Base-by-base conservation (phyloP, 2,329 filamentous ascomycete genomes). In the Aspergillus quadricinctus region DNA sequence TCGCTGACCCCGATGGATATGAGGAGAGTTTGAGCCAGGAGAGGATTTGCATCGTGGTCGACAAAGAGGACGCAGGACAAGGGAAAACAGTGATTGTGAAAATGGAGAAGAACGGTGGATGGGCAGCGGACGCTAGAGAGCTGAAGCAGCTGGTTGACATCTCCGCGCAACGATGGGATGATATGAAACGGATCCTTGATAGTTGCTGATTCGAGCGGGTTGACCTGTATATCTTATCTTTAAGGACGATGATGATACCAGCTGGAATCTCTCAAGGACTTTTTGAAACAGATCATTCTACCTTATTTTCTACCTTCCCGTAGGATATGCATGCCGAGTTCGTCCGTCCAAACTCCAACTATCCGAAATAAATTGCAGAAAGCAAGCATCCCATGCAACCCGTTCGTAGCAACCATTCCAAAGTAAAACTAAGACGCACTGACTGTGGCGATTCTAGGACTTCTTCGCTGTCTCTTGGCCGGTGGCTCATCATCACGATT, bases 21-120 rank as follows among this genome's bases (percentile, higher is more conserved):
- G 94, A 99, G 77, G 94, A 97, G 77, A 84, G 83, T 8, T 75
- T 96, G 46, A 96, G 91, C 69, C 81, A 86, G 59, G 94, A 99
- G 79, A 82, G 76, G n/a, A 78, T 94, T n/a, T 92, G 87, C 2
- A 77, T 96, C 35, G 86, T 94, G 50, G 84, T 96, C n/a, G 88
- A 93, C 69, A 69, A 67, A 54, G 62, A 68, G 37, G 58, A 61
- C 66, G 69, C 58, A n/a, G 81, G 78, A 1, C 75, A 79, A 50
- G 81, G 79, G 3, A 82, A 80, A 64, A 67, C 69, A 11, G 70
- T 71, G 35, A 79, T 96, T 19, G 64, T 90, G 62, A 84, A 82
- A 50, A 81, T 97, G 59, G 90, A 94, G 66, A 97, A 96, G 80
- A 85, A 82, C 61, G 94, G 94, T 10, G 94, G 93, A 6, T 83